Conservation (phyloP, 768 basidiomycete genomes). For the Tricholoma saponaceum region DNA sequence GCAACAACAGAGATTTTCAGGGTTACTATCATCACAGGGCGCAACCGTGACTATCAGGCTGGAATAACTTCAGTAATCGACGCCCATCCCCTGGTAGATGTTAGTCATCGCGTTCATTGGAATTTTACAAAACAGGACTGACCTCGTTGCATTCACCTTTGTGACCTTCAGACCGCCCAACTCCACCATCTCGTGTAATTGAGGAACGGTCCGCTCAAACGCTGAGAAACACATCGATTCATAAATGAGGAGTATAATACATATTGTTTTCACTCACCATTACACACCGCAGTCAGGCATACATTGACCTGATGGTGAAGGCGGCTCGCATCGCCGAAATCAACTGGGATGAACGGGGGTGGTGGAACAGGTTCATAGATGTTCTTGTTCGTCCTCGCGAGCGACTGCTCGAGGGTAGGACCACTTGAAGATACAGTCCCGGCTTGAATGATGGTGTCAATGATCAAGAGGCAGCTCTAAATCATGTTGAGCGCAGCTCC, state of each 20-base stretch:
- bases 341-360: slow-evolving; percentile 32
- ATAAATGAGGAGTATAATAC: neutral
- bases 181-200: slow-evolving; percentile 34
- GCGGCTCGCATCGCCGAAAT: slow-evolving; percentile 34
- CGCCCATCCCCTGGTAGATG: slow-evolving; percentile 28
- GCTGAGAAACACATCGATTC: slow-evolving; percentile 17
- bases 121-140: slow-evolving; percentile 3
- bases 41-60: slow-evolving; percentile 17
- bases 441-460: slow-evolving; percentile 33
- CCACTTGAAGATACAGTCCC: slow-evolving; percentile 26
- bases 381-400: slow-evolving; percentile 22
- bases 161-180: slow-evolving; percentile 31
- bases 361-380: slow-evolving; percentile 29
- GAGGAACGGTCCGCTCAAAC: slow-evolving; percentile 32
- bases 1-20: too few species aligned
- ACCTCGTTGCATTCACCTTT: slow-evolving; percentile 35
- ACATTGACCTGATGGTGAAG: slow-evolving; percentile 35
- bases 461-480: slow-evolving; percentile 32
- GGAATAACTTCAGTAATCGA: slow-evolving; percentile 33
- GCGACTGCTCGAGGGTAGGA: slow-evolving; percentile 23
- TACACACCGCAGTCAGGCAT: slow-evolving; percentile 30
- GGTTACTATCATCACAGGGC: too few species aligned
- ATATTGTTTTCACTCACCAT: slow-evolving; percentile 18
- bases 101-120: neutral
- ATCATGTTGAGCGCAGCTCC: neutral